Percentiles rank a stretch among this genome's conserved stretches.
Evolutionary conservation across 257 asterid genomes (phyloP).

Genomic region (Datura wrightii): DNA sequence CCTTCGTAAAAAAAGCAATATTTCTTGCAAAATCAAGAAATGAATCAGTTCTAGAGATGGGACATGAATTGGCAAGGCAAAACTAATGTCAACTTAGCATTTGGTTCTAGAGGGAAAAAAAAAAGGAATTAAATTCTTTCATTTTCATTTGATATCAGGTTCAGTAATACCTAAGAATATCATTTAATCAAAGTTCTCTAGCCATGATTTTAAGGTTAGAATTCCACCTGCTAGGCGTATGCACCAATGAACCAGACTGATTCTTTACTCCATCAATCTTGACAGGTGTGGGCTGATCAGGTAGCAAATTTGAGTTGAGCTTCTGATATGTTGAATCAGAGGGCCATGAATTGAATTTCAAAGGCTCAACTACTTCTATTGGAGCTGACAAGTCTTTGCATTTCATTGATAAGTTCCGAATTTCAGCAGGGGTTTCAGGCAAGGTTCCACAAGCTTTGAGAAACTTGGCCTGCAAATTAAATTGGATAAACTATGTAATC

Average conservation of each 20-base stretch:
- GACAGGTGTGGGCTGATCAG: slow-evolving; percentile 50
- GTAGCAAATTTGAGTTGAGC: slow-evolving; percentile 46
- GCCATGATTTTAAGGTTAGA: slow-evolving; percentile 29
- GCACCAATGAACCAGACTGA: slow-evolving; percentile 50
- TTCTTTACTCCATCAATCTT: slow-evolving; percentile 46
- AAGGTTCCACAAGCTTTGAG: slow-evolving; percentile 74
- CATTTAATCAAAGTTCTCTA: background rate
- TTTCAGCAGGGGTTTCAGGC: slow-evolving; percentile 67
- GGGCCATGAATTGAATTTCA: slow-evolving; percentile 54
- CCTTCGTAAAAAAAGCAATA: slow-evolving; percentile 2
- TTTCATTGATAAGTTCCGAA: slow-evolving; percentile 49
- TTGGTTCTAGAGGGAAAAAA: background rate
- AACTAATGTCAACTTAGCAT: background rate
- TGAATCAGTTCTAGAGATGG: slow-evolving; percentile 24
- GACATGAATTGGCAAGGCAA: background rate
- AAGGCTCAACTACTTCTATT: slow-evolving; percentile 41
- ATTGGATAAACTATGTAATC: slow-evolving; percentile 19
- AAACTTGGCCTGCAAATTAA: slow-evolving; percentile 62
- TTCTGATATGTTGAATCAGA: slow-evolving; percentile 47
- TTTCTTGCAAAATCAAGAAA: background rate
- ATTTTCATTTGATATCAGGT: slow-evolving; percentile 18
- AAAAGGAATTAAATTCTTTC: background rate
- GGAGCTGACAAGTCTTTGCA: slow-evolving; percentile 46
- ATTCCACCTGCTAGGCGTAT: slow-evolving; percentile 73
- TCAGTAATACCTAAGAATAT: background rate